A percentile compares a stretch with the other conserved stretches of the same genome.
Evolutionary conservation across 1,284 basidiomycete species (phyloP).

Genomic region (Tilletia walkeri): DNA sequence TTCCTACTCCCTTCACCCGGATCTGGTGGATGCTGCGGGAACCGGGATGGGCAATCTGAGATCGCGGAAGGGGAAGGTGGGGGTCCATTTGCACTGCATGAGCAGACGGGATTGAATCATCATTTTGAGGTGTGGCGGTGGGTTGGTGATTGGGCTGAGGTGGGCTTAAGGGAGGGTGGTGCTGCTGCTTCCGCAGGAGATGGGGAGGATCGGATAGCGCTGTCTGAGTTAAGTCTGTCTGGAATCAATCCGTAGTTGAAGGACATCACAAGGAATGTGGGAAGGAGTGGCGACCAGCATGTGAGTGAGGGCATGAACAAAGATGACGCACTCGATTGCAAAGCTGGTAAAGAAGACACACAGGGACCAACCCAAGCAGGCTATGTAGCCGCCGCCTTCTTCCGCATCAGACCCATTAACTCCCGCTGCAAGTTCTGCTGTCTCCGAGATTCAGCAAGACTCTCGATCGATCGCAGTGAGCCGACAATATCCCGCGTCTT

Average conservation of each 20-base stretch:
- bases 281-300: too few relatives aligned
- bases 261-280: not conserved
- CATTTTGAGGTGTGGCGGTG: conserved; percentile 57
- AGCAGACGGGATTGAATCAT: conserved; percentile 58
- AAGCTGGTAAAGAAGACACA: not conserved
- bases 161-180: not conserved
- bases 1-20: conserved; percentile 45
- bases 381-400: conserved; percentile 18
- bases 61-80: conserved; percentile 39
- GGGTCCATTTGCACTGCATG: conserved; percentile 55
- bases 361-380: too few relatives aligned
- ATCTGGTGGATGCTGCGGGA: conserved; percentile 47
- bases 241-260: not conserved
- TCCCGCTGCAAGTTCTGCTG: conserved; percentile 89
- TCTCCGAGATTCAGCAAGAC: conserved; percentile 75
- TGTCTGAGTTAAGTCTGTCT: not conserved
- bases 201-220: not conserved
- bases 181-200: not conserved
- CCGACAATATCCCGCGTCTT: conserved; percentile 94
- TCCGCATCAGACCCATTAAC: conserved; percentile 68
- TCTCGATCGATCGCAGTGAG: conserved; percentile 80
- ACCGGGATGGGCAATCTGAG: not conserved
- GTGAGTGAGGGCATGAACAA: not conserved
- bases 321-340: not conserved
- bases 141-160: conserved; percentile 24